These are phyloP conservation scores for Tylopilus intermedius DNA, from an alignment of 768 basidiomycete genomes.

Conservation along the genomic window DNA sequence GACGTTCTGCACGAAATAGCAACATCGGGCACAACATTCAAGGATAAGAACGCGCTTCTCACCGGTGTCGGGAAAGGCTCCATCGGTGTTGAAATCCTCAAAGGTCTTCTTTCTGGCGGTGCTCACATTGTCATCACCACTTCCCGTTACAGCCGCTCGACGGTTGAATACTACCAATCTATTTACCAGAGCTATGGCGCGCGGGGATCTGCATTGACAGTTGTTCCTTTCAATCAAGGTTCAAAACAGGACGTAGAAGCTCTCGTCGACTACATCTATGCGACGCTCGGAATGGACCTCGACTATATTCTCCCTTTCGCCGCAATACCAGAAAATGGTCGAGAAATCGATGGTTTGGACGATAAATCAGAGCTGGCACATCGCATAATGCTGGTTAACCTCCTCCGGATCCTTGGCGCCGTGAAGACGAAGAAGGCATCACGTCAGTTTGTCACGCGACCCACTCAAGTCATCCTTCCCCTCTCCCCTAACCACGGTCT, in stretches of 20 bases:
- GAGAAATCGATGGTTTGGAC: slow-evolving; percentile 95
- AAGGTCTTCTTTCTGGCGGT: slow-evolving; percentile 93
- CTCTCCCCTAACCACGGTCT: slow-evolving; percentile 97
- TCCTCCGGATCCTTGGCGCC: slow-evolving; percentile 91
- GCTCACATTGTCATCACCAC: slow-evolving; percentile 97
- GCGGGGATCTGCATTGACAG: slow-evolving; percentile 92
- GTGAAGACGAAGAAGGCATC: slow-evolving; percentile 98
- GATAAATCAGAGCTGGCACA: slow-evolving; percentile 98
- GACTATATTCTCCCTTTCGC: slow-evolving; percentile 99
- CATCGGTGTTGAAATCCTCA: slow-evolving; percentile 96
- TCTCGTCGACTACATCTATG: slow-evolving; percentile 96
- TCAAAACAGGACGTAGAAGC: slow-evolving; percentile 99
- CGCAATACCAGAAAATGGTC: slow-evolving; percentile 96
- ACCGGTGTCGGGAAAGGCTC: slow-evolving; percentile 98
- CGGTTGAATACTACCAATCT: slow-evolving; percentile 96
- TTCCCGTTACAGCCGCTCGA: slow-evolving; percentile 91
- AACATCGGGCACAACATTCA: slow-evolving; percentile 96
- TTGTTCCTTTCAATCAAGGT: slow-evolving; percentile 98
- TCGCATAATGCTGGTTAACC: slow-evolving; percentile 97
- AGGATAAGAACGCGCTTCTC: slow-evolving; percentile 96
- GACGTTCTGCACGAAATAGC: slow-evolving; percentile 98
- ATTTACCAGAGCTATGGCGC: slow-evolving; percentile 96
- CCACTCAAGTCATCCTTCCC: slow-evolving; percentile 96
- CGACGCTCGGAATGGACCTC: slow-evolving; percentile 89
- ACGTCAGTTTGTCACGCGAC: slow-evolving; percentile 93